Evolutionary conservation across 2,329 filamentous ascomycete species (phyloP).

Genomic region (Coniochaeta ligniaria): DNA sequence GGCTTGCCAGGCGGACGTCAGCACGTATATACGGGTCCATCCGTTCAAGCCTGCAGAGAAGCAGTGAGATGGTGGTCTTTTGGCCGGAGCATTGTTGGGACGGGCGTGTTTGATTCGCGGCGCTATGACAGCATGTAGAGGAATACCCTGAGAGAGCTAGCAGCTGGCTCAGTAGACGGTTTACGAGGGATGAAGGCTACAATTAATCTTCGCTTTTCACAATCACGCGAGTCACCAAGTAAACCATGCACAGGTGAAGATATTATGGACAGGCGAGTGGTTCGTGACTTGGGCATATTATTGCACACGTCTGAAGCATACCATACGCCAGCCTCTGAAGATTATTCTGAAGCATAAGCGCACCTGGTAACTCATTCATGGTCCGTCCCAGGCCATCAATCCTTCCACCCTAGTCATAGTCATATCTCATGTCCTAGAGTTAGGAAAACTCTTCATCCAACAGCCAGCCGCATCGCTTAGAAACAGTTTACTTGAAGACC

Average conservation of each 20-base stretch:
- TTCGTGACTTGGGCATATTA: neutral
- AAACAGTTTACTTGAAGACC: conserved; percentile 85
- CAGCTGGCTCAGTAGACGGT: neutral
- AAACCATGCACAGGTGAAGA: too few relatives aligned
- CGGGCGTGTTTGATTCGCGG: neutral
- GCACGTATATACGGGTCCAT: conserved; percentile 45
- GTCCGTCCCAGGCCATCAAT: neutral
- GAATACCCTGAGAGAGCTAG: neutral
- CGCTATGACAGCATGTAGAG: neutral
- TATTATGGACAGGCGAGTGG: neutral
- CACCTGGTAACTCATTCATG: neutral
- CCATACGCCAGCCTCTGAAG: neutral
- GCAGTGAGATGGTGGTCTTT: conserved; percentile 18
- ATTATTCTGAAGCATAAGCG: neutral
- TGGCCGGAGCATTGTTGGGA: neutral
- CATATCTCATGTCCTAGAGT: conserved; percentile 5
- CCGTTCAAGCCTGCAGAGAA: conserved; percentile 33
- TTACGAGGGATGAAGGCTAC: neutral
- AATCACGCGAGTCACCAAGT: neutral
- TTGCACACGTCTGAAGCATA: neutral
- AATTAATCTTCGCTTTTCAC: too few relatives aligned
- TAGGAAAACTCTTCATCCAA: neutral
- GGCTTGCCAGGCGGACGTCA: conserved; percentile 51
- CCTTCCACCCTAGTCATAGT: conserved; percentile 17
- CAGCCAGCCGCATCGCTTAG: neutral